phyloP scores from a whole-genome alignment of 176 grass and related monocot genomes.

The Lolium multiflorum region DNA sequence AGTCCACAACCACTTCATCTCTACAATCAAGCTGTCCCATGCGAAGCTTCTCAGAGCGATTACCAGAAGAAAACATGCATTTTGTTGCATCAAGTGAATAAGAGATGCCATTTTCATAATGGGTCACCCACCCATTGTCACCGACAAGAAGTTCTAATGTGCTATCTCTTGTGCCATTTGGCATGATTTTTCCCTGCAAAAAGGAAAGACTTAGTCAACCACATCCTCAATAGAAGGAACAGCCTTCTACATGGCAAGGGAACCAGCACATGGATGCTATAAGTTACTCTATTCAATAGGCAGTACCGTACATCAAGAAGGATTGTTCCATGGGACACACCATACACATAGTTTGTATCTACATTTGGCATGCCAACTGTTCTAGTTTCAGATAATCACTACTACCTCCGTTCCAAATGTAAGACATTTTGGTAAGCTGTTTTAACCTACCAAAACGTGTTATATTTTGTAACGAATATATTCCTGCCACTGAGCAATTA shows the following conservation, averaged over 20 bases:
- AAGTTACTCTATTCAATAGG: too few relatives aligned
- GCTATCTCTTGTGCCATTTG: conserved; percentile 93
- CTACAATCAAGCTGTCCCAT: conserved; percentile 79
- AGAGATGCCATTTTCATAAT: conserved; percentile 82
- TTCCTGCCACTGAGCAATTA: too few relatives aligned
- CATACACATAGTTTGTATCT: too few relatives aligned
- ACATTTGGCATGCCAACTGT: too few relatives aligned
- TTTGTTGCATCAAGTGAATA: conserved; percentile 96
- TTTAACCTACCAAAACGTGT: too few relatives aligned
- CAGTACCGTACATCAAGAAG: too few relatives aligned
- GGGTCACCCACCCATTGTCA: conserved; percentile 77
- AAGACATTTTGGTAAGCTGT: too few relatives aligned
- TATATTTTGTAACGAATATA: too few relatives aligned
- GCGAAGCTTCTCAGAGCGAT: conserved; percentile 89
- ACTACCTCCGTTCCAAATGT: too few relatives aligned
- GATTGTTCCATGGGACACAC: too few relatives aligned
- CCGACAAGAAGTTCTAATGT: conserved; percentile 84
- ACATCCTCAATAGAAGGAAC: conserved; percentile 29
- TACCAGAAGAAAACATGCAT: conserved; percentile 98
- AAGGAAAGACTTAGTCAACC: conserved; percentile 28
- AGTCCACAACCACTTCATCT: conserved; percentile 84
- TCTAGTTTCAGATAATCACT: too few relatives aligned
- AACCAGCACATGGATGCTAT: not conserved
- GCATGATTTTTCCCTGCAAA: conserved; percentile 78
- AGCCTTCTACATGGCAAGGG: not conserved